phyloP scores from a whole-genome alignment of 2,329 filamentous ascomycete genomes.

The Colletotrichum destructivum region DNA sequence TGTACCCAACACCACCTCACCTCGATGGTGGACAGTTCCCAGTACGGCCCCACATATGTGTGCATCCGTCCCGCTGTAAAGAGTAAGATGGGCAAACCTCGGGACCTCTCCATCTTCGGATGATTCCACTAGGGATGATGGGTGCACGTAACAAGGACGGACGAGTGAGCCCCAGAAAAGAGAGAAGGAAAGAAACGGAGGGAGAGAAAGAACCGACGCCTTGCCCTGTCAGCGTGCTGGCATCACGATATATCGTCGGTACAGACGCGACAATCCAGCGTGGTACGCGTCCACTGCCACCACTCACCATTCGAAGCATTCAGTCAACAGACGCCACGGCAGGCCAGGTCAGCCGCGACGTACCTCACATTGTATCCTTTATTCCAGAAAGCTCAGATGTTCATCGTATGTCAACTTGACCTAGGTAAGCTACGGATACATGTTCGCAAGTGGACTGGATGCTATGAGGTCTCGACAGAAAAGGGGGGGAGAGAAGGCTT shows the following conservation, averaged over 20 bases:
- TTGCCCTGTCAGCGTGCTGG: no score
- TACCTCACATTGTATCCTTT: neutral
- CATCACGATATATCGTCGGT: neutral
- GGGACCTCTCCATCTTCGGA: slow-evolving; percentile 11
- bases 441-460: no score
- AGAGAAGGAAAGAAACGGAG: no score
- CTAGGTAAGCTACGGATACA: neutral
- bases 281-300: slow-evolving; percentile 2
- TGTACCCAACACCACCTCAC: neutral
- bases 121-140: slow-evolving; percentile 14
- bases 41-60: neutral
- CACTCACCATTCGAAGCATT: neutral
- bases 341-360: neutral
- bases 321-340: neutral
- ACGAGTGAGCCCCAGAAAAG: neutral
- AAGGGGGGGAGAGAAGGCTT: neutral
- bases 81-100: neutral
- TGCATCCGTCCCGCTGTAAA: slow-evolving; percentile 16
- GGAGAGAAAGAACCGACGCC: no score
- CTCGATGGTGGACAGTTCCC: neutral
- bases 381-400: neutral
- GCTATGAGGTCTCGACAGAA: neutral
- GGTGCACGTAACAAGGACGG: neutral
- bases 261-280: neutral
- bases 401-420: neutral